A percentile compares a stretch with the other conserved stretches of the same genome.
phyloP scores from a whole-genome alignment of 805 yeast species.

The Cyberlindnera meyerae region DNA sequence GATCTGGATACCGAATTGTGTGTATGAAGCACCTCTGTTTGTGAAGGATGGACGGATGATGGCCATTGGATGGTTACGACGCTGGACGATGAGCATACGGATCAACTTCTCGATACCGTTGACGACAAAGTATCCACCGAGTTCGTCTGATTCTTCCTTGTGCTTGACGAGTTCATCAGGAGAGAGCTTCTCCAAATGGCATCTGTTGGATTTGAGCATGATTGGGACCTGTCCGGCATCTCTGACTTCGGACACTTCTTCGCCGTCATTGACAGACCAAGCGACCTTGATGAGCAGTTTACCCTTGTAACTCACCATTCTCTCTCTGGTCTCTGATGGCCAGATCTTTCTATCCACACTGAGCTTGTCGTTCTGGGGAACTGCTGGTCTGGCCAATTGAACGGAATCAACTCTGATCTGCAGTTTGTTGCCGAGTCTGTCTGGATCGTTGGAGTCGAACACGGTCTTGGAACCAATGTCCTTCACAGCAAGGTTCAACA shows the following conservation, averaged over 20 bases:
- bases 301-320: conserved; percentile 78
- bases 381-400: conserved; percentile 80
- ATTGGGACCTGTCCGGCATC: conserved; percentile 90
- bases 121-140: conserved; percentile 91
- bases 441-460: conserved; percentile 71
- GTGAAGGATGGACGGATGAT: conserved; percentile 90
- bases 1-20: conserved; percentile 89
- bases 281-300: conserved; percentile 71
- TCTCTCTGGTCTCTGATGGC: conserved; percentile 89
- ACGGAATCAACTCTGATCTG: conserved; percentile 83
- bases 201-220: conserved; percentile 87
- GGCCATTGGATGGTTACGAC: conserved; percentile 98
- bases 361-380: conserved; percentile 63
- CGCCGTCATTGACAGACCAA: conserved; percentile 88
- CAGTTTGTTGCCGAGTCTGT: conserved; percentile 79
- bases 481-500: conserved; percentile 76
- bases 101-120: conserved; percentile 96
- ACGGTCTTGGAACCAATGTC: conserved; percentile 86
- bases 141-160: conserved; percentile 90
- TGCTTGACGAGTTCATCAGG: conserved; percentile 74
- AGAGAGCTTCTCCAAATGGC: conserved; percentile 80
- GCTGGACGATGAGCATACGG: conserved; percentile 96
- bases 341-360: conserved; percentile 72
- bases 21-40: conserved; percentile 88
- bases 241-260: conserved; percentile 72